Percentiles rank a stretch among this genome's conserved stretches.
Conservation (phyloP, 1,284 basidiomycete species). For the Sanghuangporus weigelae region DNA sequence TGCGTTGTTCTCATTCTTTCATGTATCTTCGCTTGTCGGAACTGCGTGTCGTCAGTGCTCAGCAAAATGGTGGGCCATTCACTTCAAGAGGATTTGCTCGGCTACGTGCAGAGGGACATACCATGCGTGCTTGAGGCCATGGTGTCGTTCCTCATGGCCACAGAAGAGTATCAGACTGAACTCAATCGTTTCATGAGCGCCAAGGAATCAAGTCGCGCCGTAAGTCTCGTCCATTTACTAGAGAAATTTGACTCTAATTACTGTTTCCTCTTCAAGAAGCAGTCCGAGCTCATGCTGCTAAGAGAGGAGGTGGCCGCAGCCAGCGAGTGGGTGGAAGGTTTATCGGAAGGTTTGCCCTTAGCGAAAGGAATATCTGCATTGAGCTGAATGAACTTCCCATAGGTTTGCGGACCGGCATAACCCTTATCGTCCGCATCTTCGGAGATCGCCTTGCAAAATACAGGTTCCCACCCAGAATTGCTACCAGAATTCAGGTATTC, state of each 20-base stretch:
- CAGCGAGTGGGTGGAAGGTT: conserved; percentile 8
- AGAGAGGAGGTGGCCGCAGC: background rate
- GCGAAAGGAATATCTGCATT: background rate
- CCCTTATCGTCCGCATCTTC: conserved; percentile 66
- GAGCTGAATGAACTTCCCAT: conserved; percentile 7
- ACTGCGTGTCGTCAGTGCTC: conserved; percentile 44
- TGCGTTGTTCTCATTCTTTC: conserved; percentile 24
- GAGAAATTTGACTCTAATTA: conserved; percentile 23
- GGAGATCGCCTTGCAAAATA: conserved; percentile 71
- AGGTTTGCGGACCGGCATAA: conserved; percentile 69
- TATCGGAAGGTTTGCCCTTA: conserved; percentile 5
- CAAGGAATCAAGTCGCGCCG: conserved; percentile 31
- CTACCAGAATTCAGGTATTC: conserved; percentile 63
- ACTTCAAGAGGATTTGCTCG: conserved; percentile 73
- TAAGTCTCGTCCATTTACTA: conserved; percentile 19
- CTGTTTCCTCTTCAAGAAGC: background rate
- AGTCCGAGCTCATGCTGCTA: background rate
- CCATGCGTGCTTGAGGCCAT: conserved; percentile 75
- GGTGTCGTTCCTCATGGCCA: conserved; percentile 54
- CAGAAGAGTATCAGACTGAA: conserved; percentile 59
- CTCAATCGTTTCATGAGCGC: conserved; percentile 32
- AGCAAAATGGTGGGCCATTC: conserved; percentile 68
- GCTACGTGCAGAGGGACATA: conserved; percentile 78
- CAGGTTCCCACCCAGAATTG: conserved; percentile 65
- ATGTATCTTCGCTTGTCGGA: background rate